phyloP scores from a whole-genome alignment of 345 rosid genomes.

The Limnanthes douglasii region DNA sequence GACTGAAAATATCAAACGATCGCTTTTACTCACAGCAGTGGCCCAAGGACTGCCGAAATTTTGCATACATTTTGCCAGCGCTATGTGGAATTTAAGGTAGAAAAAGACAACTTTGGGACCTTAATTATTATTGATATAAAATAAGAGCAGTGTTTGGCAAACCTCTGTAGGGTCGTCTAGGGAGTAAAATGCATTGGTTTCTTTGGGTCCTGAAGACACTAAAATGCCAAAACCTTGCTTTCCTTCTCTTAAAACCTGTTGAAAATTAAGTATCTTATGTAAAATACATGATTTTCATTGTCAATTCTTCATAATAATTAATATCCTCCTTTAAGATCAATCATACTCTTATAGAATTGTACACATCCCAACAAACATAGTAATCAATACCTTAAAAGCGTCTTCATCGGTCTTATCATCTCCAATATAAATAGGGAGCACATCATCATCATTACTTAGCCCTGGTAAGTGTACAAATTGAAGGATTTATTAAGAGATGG shows the following conservation, averaged over 20 bases:
- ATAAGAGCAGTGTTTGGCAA: too few species aligned
- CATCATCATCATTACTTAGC: slow-evolving; percentile 27
- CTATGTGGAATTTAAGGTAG: background rate
- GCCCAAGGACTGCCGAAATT: background rate
- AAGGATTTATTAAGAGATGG: background rate
- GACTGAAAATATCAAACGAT: background rate
- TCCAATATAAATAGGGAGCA: slow-evolving; percentile 62
- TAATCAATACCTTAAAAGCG: slow-evolving; percentile 51
- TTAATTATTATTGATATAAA: background rate
- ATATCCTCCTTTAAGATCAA: background rate
- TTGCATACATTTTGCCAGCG: background rate
- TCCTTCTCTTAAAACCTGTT: slow-evolving; percentile 35
- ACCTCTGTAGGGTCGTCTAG: slow-evolving; percentile 52
- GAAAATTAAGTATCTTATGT: background rate
- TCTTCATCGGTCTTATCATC: slow-evolving; percentile 66
- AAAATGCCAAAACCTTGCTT: slow-evolving; percentile 49
- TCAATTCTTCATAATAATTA: background rate
- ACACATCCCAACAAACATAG: background rate
- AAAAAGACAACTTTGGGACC: background rate
- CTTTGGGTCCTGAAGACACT: slow-evolving; percentile 56
- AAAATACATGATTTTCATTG: background rate
- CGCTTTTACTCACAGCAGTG: background rate
- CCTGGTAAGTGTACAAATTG: slow-evolving; percentile 25
- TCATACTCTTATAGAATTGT: background rate
- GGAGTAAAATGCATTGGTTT: slow-evolving; percentile 40